Percentiles rank a stretch among this genome's conserved stretches.
These are phyloP conservation scores for Glomus cerebriforme DNA, from an alignment of 192 early-diverging fungal genomes.

Conservation along the genomic window DNA sequence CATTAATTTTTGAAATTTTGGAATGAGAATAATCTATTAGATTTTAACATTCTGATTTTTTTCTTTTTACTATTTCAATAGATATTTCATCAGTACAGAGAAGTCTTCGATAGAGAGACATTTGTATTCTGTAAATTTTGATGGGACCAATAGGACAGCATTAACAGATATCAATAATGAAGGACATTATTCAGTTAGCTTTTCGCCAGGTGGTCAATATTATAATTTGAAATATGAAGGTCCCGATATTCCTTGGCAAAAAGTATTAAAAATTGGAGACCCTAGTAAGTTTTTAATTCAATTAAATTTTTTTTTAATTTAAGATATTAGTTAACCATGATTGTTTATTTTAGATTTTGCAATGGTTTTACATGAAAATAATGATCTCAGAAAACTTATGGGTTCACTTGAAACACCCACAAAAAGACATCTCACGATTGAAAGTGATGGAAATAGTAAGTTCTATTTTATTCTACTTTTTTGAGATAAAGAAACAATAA, in stretches of 20 bases:
- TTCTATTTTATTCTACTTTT: slow-evolving; percentile 36
- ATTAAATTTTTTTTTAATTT: background rate
- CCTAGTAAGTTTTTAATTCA: slow-evolving; percentile 21
- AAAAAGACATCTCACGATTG: slow-evolving; percentile 40
- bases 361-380: slow-evolving; percentile 60
- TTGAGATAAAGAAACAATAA: slow-evolving; percentile 40
- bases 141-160: slow-evolving; percentile 33
- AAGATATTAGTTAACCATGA: background rate
- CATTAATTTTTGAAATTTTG: background rate
- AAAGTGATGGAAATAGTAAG: slow-evolving; percentile 41
- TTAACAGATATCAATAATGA: slow-evolving; percentile 45
- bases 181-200: slow-evolving; percentile 69
- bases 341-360: slow-evolving; percentile 45
- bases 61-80: background rate
- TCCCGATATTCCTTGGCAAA: slow-evolving; percentile 80
- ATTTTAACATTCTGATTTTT: background rate
- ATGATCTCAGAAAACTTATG: slow-evolving; percentile 46
- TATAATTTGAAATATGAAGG: slow-evolving; percentile 81
- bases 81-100: slow-evolving; percentile 40
- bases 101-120: slow-evolving; percentile 45
- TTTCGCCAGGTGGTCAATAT: slow-evolving; percentile 74
- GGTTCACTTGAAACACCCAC: slow-evolving; percentile 62
- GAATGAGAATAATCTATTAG: background rate
- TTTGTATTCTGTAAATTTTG: slow-evolving; percentile 41
- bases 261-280: slow-evolving; percentile 59